Evolutionary conservation across 495 filamentous ascomycete species (phyloP), one percentile per base, ranked within the genome.

Genomic region (Penicillium flavigenum): DNA sequence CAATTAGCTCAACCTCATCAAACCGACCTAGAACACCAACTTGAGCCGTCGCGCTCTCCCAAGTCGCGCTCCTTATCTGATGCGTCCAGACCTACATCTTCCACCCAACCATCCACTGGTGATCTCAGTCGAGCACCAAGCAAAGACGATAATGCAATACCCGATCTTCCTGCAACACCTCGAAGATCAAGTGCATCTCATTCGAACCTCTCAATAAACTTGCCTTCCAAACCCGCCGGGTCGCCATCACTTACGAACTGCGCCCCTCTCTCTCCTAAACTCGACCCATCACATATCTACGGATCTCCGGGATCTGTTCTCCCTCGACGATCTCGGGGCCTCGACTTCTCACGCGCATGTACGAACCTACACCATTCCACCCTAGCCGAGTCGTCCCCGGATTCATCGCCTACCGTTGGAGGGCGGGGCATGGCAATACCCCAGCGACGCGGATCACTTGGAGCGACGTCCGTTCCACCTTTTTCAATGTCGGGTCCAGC

Each of bases 351-450:
- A n/a, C 82, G 92, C 61, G 91, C 91, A 44, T 93, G 92, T 56
- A 98, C 94, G 5, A 96, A 91, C 61, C 81, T 98, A 11, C 94
- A 98, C 75, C 95, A 98, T 72, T 97, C 94, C 22, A 98, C 88
- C 3, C 80, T 97, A 8, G 92, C 92, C 53, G 87, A 92, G 62
- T 87, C 89, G 0, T 94, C 90, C n/a, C 94, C 95, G 12, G 92
- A 96, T 67, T 95, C 92, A 4, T 96, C 92, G 0, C 95, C 95
- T 0, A 92, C 84, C n/a, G 86, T 95, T 42, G 80, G 81, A 42
- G 88, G 88, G 29, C 82, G 89, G 24, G 88, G 86, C 8, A 86
- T 96, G 79, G 86, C 82, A 59, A 93, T 96, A 39, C 91, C 91
- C 3, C 72, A 74, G 17, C 76, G 84, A 45, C 83, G 81, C 56